These are phyloP conservation scores for Solanum sitiens DNA, from an alignment of 257 asterid genomes.

Conservation along the genomic window DNA sequence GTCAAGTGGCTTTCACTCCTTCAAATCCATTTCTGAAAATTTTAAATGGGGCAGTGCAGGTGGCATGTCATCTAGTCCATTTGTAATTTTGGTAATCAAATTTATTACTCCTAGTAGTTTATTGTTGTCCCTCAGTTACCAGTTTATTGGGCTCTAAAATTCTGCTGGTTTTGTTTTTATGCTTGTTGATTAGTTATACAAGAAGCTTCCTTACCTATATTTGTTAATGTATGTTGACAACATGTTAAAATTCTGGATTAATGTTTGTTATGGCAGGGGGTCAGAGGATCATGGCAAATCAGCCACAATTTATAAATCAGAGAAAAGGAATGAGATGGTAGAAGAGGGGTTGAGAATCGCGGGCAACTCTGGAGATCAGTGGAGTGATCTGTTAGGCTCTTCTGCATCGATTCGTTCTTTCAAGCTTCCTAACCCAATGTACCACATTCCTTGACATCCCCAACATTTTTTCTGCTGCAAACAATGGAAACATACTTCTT, in stretches of 20 bases:
- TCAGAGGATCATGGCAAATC: constrained; percentile 40
- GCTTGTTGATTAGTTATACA: no score
- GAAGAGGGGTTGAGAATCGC: constrained; percentile 47
- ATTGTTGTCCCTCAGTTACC: not conserved
- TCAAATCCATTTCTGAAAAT: not conserved
- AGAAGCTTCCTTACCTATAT: no score
- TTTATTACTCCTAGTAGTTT: not conserved
- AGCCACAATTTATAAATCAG: constrained; percentile 54
- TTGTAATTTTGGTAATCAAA: not conserved
- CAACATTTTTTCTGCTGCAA: not conserved
- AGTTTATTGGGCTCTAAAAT: not conserved
- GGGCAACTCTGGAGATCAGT: constrained; percentile 81
- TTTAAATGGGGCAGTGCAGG: not conserved
- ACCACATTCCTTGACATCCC: constrained; percentile 36
- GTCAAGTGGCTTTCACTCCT: no score
- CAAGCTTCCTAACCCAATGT: constrained; percentile 88
- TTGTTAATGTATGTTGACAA: not conserved
- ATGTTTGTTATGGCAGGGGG: constrained; percentile 26
- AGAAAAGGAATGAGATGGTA: constrained; percentile 47
- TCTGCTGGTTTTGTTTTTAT: not conserved
- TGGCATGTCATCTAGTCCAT: not conserved
- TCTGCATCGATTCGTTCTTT: constrained; percentile 44
- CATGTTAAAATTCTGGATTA: not conserved
- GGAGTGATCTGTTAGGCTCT: constrained; percentile 76
- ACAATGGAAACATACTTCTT: not conserved